Evolutionary conservation across 148 eudicot species (phyloP).

Genomic region (Chenopodium album): DNA sequence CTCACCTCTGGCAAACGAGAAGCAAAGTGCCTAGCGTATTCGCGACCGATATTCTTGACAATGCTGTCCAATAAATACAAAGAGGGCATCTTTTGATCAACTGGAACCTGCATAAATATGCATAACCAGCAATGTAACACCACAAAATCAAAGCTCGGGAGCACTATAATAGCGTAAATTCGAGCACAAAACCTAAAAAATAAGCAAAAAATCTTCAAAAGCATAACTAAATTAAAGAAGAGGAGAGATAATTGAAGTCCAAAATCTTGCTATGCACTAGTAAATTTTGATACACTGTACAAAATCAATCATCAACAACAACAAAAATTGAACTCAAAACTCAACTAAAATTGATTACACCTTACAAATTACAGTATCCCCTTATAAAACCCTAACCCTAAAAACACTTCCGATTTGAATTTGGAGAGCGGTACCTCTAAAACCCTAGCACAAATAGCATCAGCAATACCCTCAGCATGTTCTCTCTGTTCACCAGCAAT

Average conservation of each 20-base stretch:
- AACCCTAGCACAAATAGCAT: constrained; percentile 73
- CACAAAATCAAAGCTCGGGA: neutral
- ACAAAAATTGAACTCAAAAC: neutral
- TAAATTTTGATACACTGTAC: constrained; percentile 33
- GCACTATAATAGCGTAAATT: neutral
- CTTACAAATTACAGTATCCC: constrained; percentile 10
- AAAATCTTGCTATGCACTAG: constrained; percentile 17
- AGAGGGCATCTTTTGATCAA: constrained; percentile 84
- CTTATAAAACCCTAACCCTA: constrained; percentile 30
- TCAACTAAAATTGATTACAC: constrained; percentile 22
- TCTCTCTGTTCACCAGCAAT: constrained; percentile 81
- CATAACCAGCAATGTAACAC: constrained; percentile 29
- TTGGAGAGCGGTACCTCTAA: constrained; percentile 57
- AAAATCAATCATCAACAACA: constrained; percentile 6
- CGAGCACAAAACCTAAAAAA: neutral
- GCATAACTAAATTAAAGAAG: neutral
- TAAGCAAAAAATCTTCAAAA: neutral
- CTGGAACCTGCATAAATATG: constrained; percentile 64
- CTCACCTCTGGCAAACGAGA: constrained; percentile 81
- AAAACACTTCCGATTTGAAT: constrained; percentile 15
- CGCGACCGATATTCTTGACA: constrained; percentile 90
- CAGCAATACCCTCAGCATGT: constrained; percentile 67
- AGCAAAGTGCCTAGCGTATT: constrained; percentile 69
- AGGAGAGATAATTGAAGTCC: neutral
- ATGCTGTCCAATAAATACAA: constrained; percentile 96